Evolutionary conservation across 495 filamentous ascomycete genomes (phyloP).

Genomic region (Penicillium waksmanii): DNA sequence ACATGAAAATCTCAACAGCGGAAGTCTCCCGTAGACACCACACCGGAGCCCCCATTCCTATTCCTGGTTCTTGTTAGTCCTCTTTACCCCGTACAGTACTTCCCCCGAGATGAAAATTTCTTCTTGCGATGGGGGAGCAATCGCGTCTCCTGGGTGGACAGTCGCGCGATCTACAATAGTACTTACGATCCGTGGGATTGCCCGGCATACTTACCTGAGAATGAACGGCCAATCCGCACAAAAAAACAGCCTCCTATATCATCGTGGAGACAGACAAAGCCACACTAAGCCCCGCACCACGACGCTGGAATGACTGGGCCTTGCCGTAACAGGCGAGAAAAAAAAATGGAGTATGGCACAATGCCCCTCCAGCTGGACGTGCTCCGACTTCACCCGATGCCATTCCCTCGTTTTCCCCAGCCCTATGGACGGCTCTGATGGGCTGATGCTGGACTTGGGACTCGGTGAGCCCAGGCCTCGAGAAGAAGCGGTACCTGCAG

Average conservation of each 20-base stretch:
- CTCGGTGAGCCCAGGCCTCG: conserved; percentile 5
- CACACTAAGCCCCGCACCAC: conserved; percentile 28
- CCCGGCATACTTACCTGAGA: conserved; percentile 5
- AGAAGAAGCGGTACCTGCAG: conserved; percentile 30
- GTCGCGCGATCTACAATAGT: conserved; percentile 10
- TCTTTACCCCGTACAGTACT: conserved; percentile 22
- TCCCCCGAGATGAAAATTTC: conserved; percentile 24
- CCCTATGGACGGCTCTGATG: conserved; percentile 12
- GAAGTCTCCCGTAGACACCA: conserved; percentile 17
- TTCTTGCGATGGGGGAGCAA: not conserved
- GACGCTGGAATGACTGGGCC: conserved; percentile 1
- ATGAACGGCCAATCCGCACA: conserved; percentile 1
- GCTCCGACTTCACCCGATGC: conserved; percentile 30
- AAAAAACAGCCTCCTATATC: conserved; percentile 23
- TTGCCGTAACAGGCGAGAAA: not conserved
- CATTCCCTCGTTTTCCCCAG: not conserved
- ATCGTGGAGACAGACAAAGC: conserved; percentile 24
- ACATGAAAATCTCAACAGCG: conserved; percentile 10
- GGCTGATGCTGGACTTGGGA: conserved; percentile 2
- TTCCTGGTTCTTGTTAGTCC: conserved; percentile 10
- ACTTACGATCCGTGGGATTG: conserved; percentile 14
- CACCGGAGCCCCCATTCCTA: conserved; percentile 11
- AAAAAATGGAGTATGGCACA: conserved; percentile 23
- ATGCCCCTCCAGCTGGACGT: conserved; percentile 6
- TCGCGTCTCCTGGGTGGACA: not conserved